A percentile compares a stretch with the other conserved stretches of the same genome.
Evolutionary conservation across 345 rosid genomes (phyloP).

Genomic region (Aquilaria malaccensis): DNA sequence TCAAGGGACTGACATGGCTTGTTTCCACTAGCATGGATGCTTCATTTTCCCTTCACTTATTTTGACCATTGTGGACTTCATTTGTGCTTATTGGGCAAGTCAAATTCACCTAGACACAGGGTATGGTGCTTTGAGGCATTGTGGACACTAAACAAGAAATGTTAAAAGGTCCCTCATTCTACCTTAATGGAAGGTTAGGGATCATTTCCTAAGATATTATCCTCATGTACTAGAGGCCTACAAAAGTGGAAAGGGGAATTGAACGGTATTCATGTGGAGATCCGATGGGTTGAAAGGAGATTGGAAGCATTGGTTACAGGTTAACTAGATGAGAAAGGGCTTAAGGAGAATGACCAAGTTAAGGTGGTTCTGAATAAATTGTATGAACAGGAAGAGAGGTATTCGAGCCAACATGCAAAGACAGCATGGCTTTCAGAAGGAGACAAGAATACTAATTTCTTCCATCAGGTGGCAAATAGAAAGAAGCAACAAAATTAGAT

Average conservation of each 20-base stretch:
- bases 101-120: neutral
- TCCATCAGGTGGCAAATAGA: neutral
- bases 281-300: neutral
- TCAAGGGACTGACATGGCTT: neutral
- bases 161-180: neutral
- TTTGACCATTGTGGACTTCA: neutral
- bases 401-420: neutral
- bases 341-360: neutral
- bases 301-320: neutral
- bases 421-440: neutral
- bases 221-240: neutral
- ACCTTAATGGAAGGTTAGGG: neutral
- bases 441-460: neutral
- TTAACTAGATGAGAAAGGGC: no score
- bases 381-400: neutral
- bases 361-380: neutral
- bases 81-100: neutral
- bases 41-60: neutral
- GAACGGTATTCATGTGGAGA: neutral
- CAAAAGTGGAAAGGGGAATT: neutral
- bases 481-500: neutral
- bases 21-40: neutral
- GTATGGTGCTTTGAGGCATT: neutral
- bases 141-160: neutral
- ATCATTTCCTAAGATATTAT: no score